Evolutionary conservation across 2,329 filamentous ascomycete species (phyloP), one percentile per base, ranked within the genome.

Genomic region (Fusarium robinianum): DNA sequence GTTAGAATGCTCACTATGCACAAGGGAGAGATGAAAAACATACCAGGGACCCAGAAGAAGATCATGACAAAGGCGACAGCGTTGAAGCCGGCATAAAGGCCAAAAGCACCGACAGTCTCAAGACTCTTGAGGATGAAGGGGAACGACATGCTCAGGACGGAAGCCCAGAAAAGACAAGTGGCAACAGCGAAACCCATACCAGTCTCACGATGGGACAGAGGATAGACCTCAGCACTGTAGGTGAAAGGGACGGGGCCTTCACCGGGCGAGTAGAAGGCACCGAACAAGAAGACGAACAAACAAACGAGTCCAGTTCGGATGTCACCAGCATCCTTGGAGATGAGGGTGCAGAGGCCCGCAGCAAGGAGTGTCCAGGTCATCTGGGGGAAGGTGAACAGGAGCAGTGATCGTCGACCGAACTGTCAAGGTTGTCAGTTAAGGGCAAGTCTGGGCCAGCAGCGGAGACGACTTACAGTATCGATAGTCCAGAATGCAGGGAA

Each of bases 401-500:
- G 71, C 9, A 87, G 68, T 14, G 76, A 72, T 15, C 83, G 76
- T 15, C 83, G 79, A 7, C 83, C 83, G 55, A 79, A 85, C 2
- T 63, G 9, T 17, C n/a, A n/a, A 5, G 4, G 9, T 7, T 48
- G 27, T 61, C 41, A 61, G 46, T 37, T 16, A 19, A 6, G 3
- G 15, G 9, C 17, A n/a, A n/a, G 2, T 7, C 5, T 15, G 10
- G 9, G 8, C n/a, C n/a, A 16, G 22, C 8, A 14, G 6, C 14
- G 16, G 8, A 10, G n/a, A 5, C 8, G 7, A 30, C 39, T 42
- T 45, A 43, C 41, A 61, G 81, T 85, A 56, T 86, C 83, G 38
- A 86, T 85, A 3, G 82, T 84, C 72, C 76, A 83, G 46, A 85
- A 70, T 2, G 83, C 82, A 0, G 82, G 83, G 66, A 79, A 82